A percentile compares a stretch with the other conserved stretches of the same genome.
These are phyloP conservation scores for Nakazawaea wickerhamii DNA, from an alignment of 805 yeast genomes.

Conservation along the genomic window DNA sequence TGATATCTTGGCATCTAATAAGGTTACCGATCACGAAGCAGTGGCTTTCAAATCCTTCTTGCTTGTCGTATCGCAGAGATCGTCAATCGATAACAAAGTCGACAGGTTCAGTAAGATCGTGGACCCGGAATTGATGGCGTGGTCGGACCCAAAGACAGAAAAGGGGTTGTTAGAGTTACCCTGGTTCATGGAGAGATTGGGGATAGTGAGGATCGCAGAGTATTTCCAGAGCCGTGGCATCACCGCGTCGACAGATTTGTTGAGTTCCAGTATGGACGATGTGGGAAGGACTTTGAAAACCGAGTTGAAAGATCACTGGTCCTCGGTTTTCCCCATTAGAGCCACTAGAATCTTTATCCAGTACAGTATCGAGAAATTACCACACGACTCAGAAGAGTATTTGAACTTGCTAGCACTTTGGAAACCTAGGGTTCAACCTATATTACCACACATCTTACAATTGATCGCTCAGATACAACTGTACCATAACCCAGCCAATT, in stretches of 20 bases:
- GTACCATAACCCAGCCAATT: conserved; percentile 88
- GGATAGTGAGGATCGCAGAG: conserved; percentile 88
- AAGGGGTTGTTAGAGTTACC: conserved; percentile 85
- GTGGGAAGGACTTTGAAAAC: conserved; percentile 72
- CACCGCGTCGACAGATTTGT: conserved; percentile 65
- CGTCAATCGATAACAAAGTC: conserved; percentile 60
- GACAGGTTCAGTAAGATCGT: conserved; percentile 82
- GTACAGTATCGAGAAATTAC: conserved; percentile 88
- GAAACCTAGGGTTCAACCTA: conserved; percentile 91
- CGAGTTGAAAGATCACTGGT: conserved; percentile 86
- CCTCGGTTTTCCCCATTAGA: conserved; percentile 88
- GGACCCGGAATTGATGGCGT: conserved; percentile 86
- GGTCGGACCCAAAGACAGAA: conserved; percentile 90
- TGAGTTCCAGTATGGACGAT: conserved; percentile 84
- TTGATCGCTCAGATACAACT: conserved; percentile 87
- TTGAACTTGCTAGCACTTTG: conserved; percentile 67
- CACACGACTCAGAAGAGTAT: conserved; percentile 73
- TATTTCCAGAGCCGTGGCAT: conserved; percentile 83
- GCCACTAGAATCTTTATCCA: conserved; percentile 94
- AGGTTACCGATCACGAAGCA: conserved; percentile 83
- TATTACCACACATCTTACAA: conserved; percentile 85
- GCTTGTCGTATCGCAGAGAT: conserved; percentile 85
- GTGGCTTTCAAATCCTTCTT: conserved; percentile 92
- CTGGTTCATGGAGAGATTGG: conserved; percentile 98
- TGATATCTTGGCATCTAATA: conserved; percentile 57